These are phyloP conservation scores for Wallacemonas sp. DNA, from an alignment of 208 protist genomes.

Conservation along the genomic window DNA sequence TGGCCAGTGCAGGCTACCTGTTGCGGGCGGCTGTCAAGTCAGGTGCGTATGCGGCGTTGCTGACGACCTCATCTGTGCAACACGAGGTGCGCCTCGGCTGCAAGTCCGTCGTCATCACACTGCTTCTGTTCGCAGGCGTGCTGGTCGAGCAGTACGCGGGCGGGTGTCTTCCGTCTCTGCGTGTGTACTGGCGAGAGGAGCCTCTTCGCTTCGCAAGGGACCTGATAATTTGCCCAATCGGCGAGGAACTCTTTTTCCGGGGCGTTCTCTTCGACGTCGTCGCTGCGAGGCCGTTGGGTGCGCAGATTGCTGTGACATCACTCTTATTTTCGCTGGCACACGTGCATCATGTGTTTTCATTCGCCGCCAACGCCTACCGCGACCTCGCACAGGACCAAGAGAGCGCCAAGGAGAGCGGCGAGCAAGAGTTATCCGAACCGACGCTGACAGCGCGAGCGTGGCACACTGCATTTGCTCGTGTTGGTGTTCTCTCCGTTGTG, in stretches of 20 bases:
- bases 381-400: slow-evolving; percentile 1
- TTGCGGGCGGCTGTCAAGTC: slow-evolving; percentile 14
- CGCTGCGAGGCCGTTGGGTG: slow-evolving; percentile 15
- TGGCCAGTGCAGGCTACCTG: slow-evolving; percentile 20
- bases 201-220: slow-evolving; percentile 34
- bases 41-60: background rate
- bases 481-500: slow-evolving; percentile 26
- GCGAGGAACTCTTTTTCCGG: slow-evolving; percentile 80
- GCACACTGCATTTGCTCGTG: slow-evolving; percentile 12
- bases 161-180: background rate
- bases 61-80: slow-evolving; percentile 19
- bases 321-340: slow-evolving; percentile 70
- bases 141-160: slow-evolving; percentile 26
- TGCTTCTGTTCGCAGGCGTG: slow-evolving; percentile 49
- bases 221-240: slow-evolving; percentile 60
- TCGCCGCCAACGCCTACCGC: slow-evolving; percentile 37
- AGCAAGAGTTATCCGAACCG: slow-evolving; percentile 6
- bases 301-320: slow-evolving; percentile 43
- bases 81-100: background rate
- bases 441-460: slow-evolving; percentile 17
- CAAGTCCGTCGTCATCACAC: slow-evolving; percentile 23
- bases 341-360: slow-evolving; percentile 50
- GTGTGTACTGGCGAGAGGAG: background rate
- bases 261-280: slow-evolving; percentile 62
- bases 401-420: background rate